phyloP scores from a whole-genome alignment of 345 rosid species.

The Eucalyptus marginata region DNA sequence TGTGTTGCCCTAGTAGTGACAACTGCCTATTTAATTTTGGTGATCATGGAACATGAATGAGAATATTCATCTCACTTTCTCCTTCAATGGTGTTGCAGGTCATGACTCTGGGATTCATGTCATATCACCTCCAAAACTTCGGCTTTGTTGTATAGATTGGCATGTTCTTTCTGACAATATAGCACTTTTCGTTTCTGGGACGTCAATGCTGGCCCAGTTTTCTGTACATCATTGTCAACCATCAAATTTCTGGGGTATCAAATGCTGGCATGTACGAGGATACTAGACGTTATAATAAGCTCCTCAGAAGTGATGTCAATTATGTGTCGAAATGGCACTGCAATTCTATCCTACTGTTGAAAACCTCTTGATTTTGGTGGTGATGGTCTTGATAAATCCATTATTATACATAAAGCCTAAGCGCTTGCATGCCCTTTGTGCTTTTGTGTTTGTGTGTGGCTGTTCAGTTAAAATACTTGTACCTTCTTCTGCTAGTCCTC shows the following conservation, averaged over 20 bases:
- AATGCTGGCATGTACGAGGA: neutral
- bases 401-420: neutral
- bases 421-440: neutral
- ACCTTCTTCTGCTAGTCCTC: neutral
- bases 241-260: neutral
- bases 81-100: neutral
- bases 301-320: neutral
- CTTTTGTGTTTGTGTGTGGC: neutral
- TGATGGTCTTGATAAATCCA: neutral
- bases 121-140: neutral
- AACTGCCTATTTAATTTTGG: neutral
- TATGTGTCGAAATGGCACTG: neutral
- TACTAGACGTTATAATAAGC: neutral
- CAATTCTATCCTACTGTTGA: neutral
- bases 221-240: neutral
- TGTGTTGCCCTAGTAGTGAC: neutral
- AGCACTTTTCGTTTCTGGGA: neutral
- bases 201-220: neutral
- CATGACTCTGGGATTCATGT: neutral
- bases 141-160: neutral
- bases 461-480: neutral
- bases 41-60: neutral
- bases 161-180: neutral
- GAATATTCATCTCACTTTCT: neutral
- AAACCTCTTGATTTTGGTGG: neutral